phyloP scores from a whole-genome alignment of 305 asterid species.

The Fraxinus nigra region DNA sequence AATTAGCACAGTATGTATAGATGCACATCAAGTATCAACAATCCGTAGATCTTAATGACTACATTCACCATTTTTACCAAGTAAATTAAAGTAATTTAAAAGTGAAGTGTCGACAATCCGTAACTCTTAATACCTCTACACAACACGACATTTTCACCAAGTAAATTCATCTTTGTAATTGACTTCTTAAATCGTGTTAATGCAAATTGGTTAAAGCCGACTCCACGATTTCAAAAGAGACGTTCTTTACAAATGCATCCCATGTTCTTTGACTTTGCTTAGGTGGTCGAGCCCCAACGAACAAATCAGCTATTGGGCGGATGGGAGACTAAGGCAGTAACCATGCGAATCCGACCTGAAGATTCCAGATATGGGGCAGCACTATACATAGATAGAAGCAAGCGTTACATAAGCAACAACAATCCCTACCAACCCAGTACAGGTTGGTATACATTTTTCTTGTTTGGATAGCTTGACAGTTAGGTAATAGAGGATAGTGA shows the following conservation, averaged over 20 bases:
- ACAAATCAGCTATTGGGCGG: neutral
- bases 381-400: neutral
- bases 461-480: neutral
- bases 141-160: neutral
- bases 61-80: neutral
- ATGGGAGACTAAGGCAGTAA: neutral
- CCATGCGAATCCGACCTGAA: neutral
- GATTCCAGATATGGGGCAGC: neutral
- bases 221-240: neutral
- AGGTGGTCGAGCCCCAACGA: neutral
- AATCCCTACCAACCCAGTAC: neutral
- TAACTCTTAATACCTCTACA: neutral
- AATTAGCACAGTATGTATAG: neutral
- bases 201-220: neutral
- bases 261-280: neutral
- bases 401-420: neutral
- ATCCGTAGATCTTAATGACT: neutral
- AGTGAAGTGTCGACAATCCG: neutral
- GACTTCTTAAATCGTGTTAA: neutral
- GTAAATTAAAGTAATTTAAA: neutral
- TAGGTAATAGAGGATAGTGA: too few species aligned
- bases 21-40: neutral
- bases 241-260: neutral
- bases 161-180: neutral
- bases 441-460: neutral